These are phyloP conservation scores for Calocybe cyanea DNA, from an alignment of 768 basidiomycete genomes.

Conservation along the genomic window DNA sequence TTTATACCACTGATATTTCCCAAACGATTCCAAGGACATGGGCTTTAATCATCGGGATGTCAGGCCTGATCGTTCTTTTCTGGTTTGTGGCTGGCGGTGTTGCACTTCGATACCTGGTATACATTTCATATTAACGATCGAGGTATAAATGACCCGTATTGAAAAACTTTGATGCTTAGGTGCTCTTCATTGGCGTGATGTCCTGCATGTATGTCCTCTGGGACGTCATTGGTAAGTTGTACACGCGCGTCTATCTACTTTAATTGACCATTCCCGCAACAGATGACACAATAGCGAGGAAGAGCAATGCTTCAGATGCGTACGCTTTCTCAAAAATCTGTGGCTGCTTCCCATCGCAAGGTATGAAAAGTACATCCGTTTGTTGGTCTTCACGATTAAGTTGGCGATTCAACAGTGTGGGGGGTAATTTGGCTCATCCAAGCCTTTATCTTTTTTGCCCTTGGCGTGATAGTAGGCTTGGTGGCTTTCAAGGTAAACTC, in stretches of 20 bases:
- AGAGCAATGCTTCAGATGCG: conserved; percentile 86
- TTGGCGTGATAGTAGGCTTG: conserved; percentile 74
- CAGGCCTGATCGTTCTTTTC: conserved; percentile 72
- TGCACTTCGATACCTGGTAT: conserved; percentile 74
- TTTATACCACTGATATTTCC: not conserved
- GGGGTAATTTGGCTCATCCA: conserved; percentile 84
- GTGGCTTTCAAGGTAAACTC: conserved; percentile 78
- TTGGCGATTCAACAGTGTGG: conserved; percentile 54
- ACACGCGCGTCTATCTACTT: not conserved
- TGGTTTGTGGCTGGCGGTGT: conserved; percentile 79
- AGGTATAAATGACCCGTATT: too few species aligned
- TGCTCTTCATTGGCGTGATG: conserved; percentile 84
- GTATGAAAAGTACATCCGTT: conserved; percentile 27
- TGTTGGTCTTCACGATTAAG: not conserved
- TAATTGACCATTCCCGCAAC: not conserved
- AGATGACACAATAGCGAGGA: conserved; percentile 84
- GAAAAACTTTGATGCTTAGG: too few species aligned
- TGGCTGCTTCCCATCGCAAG: conserved; percentile 82
- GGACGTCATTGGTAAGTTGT: conserved; percentile 72
- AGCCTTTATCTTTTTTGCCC: conserved; percentile 70
- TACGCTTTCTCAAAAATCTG: conserved; percentile 80
- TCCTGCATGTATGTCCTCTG: conserved; percentile 84
- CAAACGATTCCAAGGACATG: conserved; percentile 58
- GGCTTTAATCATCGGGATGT: conserved; percentile 74
- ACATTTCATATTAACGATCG: not conserved